phyloP scores from a whole-genome alignment of 2,329 filamentous ascomycete genomes.

The Stachybotrys chartarum region DNA sequence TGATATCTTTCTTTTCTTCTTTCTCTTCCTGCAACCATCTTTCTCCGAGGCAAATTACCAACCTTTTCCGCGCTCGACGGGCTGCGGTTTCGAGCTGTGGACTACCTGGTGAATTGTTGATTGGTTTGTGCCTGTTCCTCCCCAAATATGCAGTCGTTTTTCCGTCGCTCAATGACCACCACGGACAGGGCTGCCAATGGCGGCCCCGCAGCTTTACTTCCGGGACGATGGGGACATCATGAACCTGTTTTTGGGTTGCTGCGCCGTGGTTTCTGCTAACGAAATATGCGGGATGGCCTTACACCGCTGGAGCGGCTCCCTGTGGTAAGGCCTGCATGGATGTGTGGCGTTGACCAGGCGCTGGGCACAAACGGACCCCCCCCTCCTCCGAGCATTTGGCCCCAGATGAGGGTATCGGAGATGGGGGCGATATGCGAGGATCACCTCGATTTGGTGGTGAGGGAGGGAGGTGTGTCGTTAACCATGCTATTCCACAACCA shows the following conservation, averaged over 20 bases:
- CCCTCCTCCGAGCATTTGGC: not conserved
- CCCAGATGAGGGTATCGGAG: not conserved
- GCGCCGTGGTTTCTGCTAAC: not conserved
- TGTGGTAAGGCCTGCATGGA: not conserved
- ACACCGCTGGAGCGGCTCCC: not conserved
- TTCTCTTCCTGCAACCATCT: not conserved
- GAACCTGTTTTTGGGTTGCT: not conserved
- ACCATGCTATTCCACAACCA: not conserved
- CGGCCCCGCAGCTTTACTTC: too few relatives aligned
- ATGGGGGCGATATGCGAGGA: constrained; percentile 1
- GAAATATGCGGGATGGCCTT: not conserved
- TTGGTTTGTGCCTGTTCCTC: too few relatives aligned
- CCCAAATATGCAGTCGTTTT: too few relatives aligned
- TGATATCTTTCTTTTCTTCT: not conserved
- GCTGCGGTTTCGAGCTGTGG: not conserved
- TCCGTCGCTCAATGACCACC: too few relatives aligned
- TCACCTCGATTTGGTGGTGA: constrained; percentile 1
- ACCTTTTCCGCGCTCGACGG: too few relatives aligned
- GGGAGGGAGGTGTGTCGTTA: not conserved
- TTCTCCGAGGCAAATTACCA: not conserved
- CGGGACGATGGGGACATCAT: too few relatives aligned
- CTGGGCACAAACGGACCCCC: not conserved
- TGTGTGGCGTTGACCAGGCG: not conserved
- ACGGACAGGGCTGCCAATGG: too few relatives aligned
- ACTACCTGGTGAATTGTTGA: not conserved